These are phyloP conservation scores for Hypomontagnella submonticulosa DNA, from an alignment of 495 filamentous ascomycete species.

Conservation along the genomic window DNA sequence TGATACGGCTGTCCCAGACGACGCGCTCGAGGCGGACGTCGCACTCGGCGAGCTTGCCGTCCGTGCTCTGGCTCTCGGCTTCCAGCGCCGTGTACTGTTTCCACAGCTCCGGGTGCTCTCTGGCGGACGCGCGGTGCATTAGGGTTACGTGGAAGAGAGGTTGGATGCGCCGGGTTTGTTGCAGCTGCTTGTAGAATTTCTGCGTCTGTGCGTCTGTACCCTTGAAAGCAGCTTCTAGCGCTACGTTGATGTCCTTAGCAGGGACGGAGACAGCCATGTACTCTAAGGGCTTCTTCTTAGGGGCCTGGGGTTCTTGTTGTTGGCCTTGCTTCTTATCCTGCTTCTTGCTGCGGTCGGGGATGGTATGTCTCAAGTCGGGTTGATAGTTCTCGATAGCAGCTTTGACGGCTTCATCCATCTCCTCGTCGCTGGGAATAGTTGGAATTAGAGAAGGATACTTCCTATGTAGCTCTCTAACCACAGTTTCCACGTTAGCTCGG, in stretches of 20 bases:
- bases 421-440: constrained; percentile 74
- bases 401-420: constrained; percentile 84
- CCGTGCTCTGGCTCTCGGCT: constrained; percentile 49
- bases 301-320: constrained; percentile 41
- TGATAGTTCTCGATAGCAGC: constrained; percentile 80
- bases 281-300: constrained; percentile 71
- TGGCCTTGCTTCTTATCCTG: constrained; percentile 55
- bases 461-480: constrained; percentile 73
- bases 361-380: constrained; percentile 77
- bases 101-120: constrained; percentile 75
- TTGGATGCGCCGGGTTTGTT: constrained; percentile 79
- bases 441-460: constrained; percentile 79
- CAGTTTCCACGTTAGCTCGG: constrained; percentile 84
- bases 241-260: constrained; percentile 63
- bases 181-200: constrained; percentile 79
- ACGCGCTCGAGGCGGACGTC: constrained; percentile 67
- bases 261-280: constrained; percentile 81
- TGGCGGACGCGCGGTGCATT: constrained; percentile 76
- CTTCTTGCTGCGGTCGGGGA: constrained; percentile 61
- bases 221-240: constrained; percentile 76
- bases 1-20: constrained; percentile 83
- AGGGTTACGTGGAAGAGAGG: constrained; percentile 92
- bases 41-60: constrained; percentile 58
- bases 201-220: constrained; percentile 58
- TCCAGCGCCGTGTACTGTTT: constrained; percentile 66